Evolutionary conservation across 179 eudicot genomes (phyloP), one percentile per base, ranked within the genome.

Genomic region (Amaranthus tricolor): DNA sequence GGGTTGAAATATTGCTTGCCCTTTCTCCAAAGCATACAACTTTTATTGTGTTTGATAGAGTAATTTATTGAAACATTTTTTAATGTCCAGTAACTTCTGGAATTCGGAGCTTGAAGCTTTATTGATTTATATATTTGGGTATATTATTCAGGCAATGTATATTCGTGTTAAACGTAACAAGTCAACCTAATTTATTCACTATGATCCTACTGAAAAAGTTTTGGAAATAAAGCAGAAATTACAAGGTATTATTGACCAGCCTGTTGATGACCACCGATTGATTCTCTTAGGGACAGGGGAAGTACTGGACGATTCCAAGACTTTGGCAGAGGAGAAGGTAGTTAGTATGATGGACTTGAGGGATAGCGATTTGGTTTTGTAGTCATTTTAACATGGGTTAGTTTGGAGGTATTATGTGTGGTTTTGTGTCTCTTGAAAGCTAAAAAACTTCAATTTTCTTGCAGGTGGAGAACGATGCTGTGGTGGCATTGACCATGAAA

Each of bases 381-480:
- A 66, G 68, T 20, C 57, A 7, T 24, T 61, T 11, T 6, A 45
- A 17, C 40, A 14, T 16, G 55, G 48, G 51, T 7, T 47, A 51
- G 66, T 52, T 16, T 10, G 16, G 50, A 11, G 53, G 72, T 17
- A 17, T 73, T 4, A 14, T 16, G 19, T 6, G 17, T 51, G 10
- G 19, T 44, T 76, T 7, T 16, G 9, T 16, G 17, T 71, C 59
- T 14, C 16, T 12, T 71, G 5, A 19, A 53, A 47, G 13, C 59
- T 62, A 67, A 74, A n/a, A 58, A 72, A 49, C 65, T 50, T 48
- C 49, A 5, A n/a, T 1, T 53, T n/a, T 24, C 69, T 86, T 77
- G 72, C 88, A 95, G 99, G 99, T 95, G 69, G 98, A 95, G 85
- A 95, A 95, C 82, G 99, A 95, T 80, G 96, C 97, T 83, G 88